These are phyloP conservation scores for Aspergillus oerlinghausenensis DNA, from an alignment of 2,329 filamentous ascomycete species.

Conservation along the genomic window DNA sequence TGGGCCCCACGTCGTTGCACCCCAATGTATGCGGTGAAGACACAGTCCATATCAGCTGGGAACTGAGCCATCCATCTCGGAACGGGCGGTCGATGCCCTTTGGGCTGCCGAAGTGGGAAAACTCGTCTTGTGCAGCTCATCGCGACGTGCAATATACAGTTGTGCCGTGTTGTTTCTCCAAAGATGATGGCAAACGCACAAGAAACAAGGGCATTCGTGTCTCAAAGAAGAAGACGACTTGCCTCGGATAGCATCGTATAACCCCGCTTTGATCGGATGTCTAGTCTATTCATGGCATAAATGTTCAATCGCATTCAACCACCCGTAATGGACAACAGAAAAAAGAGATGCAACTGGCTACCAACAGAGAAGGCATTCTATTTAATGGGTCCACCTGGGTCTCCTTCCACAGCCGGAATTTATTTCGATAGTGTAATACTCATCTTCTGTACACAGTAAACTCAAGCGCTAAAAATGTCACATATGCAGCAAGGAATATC, in stretches of 20 bases:
- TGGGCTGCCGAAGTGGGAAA: conserved; percentile 3
- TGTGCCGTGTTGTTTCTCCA: too few relatives aligned
- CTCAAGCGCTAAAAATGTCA: conserved; percentile 30
- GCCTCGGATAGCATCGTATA: too few relatives aligned
- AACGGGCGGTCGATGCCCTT: conserved; percentile 9
- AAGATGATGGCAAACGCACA: too few relatives aligned
- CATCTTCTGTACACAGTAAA: conserved; percentile 18
- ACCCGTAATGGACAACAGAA: too few relatives aligned
- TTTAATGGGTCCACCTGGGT: too few relatives aligned
- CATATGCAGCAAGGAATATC: conserved; percentile 28
- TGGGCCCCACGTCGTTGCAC: conserved; percentile 7
- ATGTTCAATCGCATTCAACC: too few relatives aligned
- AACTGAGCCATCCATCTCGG: conserved; percentile 10
- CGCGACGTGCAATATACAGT: background rate
- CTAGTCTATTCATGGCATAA: too few relatives aligned
- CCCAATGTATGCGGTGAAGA: conserved; percentile 16
- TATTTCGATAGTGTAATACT: background rate
- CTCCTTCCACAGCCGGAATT: background rate
- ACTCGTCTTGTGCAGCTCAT: background rate
- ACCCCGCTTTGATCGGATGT: too few relatives aligned
- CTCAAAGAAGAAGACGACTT: too few relatives aligned
- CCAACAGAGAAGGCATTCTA: too few relatives aligned
- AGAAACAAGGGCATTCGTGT: too few relatives aligned
- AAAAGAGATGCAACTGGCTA: too few relatives aligned
- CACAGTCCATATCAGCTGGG: background rate